Base-by-base conservation (phyloP, 2,329 filamentous ascomycete genomes). In the Lachnellula arida region DNA sequence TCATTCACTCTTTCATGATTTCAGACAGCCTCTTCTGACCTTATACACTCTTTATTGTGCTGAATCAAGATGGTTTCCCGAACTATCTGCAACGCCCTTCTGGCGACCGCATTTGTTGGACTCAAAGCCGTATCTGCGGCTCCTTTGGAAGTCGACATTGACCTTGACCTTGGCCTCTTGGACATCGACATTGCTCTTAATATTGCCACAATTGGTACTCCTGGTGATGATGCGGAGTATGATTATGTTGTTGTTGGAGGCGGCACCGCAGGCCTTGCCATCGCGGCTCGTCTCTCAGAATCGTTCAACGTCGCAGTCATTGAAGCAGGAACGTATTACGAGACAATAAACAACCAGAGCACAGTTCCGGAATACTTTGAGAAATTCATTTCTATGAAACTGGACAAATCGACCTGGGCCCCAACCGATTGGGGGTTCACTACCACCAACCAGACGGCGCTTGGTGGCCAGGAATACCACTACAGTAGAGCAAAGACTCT, bases 201-300 rank as follows among this genome's bases (percentile, higher is more conserved):
- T 32, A 12, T 4, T 4, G 28, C 28, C 28, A 32, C 28, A 32
- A 32, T 40, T 17, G 37, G 37, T 17, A 40, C 5, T 6, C 37
- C 37, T 7, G 15, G 3, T 1, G 3, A 6, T 17, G 2, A n/a
- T 14, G 37, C 4, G 6, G 14, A 49, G 32, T 55, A 48, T 44
- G 73, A 77, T 62, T 76, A 73, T 53, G 60, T 76, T 35, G 59
- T 77, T n/a, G 69, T 74, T 9, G 73, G 74, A 15, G 73, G 74
- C 6, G 74, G 75, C 14, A 74, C 73, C 0, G 67, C 73, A 2
- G 75, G 75, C 8, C 67, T 76, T 5, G 69, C 72, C 0, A 63
- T 76, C 14, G 75, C 74, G 5, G 65, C 65, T 23, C 70, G 74
- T 7, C 68, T 76, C 22, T 68, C 63, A 23, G 37, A 40, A 17